These are phyloP conservation scores for Tricholoma terreum DNA, from an alignment of 768 basidiomycete species.

Conservation along the genomic window DNA sequence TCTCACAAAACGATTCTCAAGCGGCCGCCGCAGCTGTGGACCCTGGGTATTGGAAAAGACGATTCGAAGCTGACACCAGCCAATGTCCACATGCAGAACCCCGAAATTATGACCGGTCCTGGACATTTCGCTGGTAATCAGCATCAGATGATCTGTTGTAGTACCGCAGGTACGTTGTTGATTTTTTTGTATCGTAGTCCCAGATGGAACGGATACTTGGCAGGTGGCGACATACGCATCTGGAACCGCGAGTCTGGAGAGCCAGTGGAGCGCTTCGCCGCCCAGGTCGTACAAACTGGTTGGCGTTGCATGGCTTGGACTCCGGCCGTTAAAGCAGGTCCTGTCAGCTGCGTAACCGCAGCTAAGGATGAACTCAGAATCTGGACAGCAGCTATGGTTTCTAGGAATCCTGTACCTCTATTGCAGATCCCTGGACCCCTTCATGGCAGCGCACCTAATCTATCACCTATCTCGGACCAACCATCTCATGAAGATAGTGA, in stretches of 20 bases:
- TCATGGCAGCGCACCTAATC: neutral
- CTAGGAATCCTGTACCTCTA: neutral
- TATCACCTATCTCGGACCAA: neutral
- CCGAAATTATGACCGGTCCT: neutral
- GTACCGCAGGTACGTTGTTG: neutral
- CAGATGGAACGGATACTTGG: neutral
- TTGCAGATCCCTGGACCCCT: neutral
- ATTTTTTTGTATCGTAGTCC: neutral
- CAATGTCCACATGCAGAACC: neutral
- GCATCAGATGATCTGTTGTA: slow-evolving; percentile 1
- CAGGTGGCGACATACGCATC: neutral
- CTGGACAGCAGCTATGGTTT: neutral
- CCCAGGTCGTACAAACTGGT: neutral
- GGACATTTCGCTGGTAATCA: slow-evolving; percentile 2
- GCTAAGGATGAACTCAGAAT: neutral
- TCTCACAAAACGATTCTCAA: neutral
- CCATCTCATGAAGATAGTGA: neutral
- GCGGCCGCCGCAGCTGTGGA: neutral
- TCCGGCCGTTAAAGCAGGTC: neutral
- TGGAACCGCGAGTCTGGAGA: neutral
- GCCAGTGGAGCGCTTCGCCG: neutral
- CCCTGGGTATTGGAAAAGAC: neutral
- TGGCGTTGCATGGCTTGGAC: neutral
- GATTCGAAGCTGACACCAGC: neutral
- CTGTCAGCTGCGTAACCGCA: neutral